Evolutionary conservation across 257 asterid species (phyloP).

Genomic region (Lantana camara): DNA sequence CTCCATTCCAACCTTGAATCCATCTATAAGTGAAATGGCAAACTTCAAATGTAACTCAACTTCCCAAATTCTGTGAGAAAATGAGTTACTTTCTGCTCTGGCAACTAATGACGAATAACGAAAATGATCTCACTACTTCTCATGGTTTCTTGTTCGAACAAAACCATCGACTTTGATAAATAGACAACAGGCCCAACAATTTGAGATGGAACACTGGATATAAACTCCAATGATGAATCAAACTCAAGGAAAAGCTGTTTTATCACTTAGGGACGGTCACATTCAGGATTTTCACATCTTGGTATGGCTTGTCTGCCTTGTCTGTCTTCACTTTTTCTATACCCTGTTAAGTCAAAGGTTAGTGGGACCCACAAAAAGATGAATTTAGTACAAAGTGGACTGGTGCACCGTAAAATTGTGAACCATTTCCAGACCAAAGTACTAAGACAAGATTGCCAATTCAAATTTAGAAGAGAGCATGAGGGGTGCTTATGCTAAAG

Average conservation of each 20-base stretch:
- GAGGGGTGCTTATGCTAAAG: neutral
- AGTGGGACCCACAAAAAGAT: neutral
- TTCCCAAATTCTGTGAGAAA: neutral
- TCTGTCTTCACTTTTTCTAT: constrained; percentile 97
- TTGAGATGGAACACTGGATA: neutral
- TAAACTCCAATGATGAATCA: neutral
- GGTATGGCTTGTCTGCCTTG: constrained; percentile 84
- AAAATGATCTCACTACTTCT: neutral
- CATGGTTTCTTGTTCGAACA: neutral
- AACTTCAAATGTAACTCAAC: neutral
- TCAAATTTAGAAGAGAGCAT: neutral
- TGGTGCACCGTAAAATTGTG: neutral
- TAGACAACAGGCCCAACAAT: neutral
- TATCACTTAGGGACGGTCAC: constrained; percentile 81
- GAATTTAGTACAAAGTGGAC: neutral
- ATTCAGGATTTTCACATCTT: constrained; percentile 90
- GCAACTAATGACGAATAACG: constrained; percentile 4
- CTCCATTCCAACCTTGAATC: neutral
- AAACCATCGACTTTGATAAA: constrained; percentile 14
- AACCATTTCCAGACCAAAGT: neutral
- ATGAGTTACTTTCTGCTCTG: neutral
- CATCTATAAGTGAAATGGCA: neutral
- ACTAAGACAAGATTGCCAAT: neutral
- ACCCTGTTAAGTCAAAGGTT: constrained; percentile 43
- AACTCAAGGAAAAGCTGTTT: neutral